Conservation (phyloP, 768 basidiomycete species). For the Lactarius hengduanensis region DNA sequence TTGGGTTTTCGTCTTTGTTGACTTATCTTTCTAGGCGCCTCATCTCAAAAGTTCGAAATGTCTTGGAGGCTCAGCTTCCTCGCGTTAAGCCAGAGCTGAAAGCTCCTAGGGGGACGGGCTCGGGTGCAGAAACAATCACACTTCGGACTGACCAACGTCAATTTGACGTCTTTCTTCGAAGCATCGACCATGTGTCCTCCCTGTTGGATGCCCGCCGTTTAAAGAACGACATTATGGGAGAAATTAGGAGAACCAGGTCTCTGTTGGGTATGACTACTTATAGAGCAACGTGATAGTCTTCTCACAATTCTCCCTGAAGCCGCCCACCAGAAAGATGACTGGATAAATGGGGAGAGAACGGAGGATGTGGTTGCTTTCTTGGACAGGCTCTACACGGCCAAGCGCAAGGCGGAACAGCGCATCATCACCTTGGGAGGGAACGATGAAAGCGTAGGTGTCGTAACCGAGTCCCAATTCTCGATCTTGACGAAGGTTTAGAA, state of each 20-base stretch:
- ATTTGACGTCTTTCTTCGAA: constrained; percentile 88
- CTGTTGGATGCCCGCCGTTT: constrained; percentile 86
- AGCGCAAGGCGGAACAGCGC: constrained; percentile 80
- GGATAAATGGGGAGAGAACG: constrained; percentile 83
- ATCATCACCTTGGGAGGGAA: constrained; percentile 77
- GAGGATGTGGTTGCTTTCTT: constrained; percentile 86
- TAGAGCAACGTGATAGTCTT: neutral
- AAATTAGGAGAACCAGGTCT: constrained; percentile 78
- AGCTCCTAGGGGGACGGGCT: constrained; percentile 37
- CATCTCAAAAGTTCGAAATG: constrained; percentile 84
- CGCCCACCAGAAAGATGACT: constrained; percentile 83
- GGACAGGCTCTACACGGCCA: constrained; percentile 86
- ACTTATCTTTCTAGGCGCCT: constrained; percentile 52
- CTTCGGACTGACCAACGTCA: constrained; percentile 77
- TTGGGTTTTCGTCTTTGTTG: constrained; percentile 24
- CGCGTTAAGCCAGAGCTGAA: constrained; percentile 45
- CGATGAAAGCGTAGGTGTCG: constrained; percentile 53
- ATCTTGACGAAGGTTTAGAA: constrained; percentile 34
- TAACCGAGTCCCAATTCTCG: neutral
- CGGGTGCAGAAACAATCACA: constrained; percentile 70
- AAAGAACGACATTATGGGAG: constrained; percentile 90
- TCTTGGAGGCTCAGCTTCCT: constrained; percentile 77
- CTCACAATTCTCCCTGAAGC: constrained; percentile 41
- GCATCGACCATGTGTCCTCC: constrained; percentile 78
- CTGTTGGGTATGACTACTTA: constrained; percentile 53